Conservation (phyloP, 2,329 filamentous ascomycete species). For the Pochonia chlamydosporia region DNA sequence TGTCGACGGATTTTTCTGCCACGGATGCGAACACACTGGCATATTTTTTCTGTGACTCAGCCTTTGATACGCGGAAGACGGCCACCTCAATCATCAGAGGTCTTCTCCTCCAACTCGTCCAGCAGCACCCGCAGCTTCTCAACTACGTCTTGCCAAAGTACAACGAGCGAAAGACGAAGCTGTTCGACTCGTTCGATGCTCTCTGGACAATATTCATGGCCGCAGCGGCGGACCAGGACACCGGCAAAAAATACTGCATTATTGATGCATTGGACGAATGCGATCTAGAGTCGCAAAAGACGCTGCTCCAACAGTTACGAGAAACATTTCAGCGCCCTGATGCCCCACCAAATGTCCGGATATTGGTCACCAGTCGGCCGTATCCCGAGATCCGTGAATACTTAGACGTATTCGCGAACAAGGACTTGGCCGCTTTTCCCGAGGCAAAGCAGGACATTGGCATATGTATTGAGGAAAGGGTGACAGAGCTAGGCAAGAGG, state of each 20-base stretch:
- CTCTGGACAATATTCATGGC: slow-evolving; percentile 15
- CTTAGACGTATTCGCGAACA: slow-evolving; percentile 11
- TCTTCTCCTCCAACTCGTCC: slow-evolving; percentile 15
- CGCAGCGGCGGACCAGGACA: slow-evolving; percentile 8
- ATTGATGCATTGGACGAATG: slow-evolving; percentile 18
- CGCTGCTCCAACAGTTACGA: slow-evolving; percentile 10
- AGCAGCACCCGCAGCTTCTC: slow-evolving; percentile 14
- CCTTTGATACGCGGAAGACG: slow-evolving; percentile 15
- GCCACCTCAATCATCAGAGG: slow-evolving; percentile 17
- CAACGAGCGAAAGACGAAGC: slow-evolving; percentile 6
- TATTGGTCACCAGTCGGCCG: slow-evolving; percentile 16
- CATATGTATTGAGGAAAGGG: slow-evolving; percentile 13
- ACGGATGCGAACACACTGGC: slow-evolving; percentile 10
- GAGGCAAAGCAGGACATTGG: slow-evolving; percentile 13
- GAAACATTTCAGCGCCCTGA: slow-evolving; percentile 8
- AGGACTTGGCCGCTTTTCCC: slow-evolving; percentile 16
- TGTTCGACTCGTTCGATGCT: slow-evolving; percentile 17
- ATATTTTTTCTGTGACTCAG: slow-evolving; percentile 20
- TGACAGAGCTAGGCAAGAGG: slow-evolving; percentile 10
- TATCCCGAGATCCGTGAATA: slow-evolving; percentile 9
- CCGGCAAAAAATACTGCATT: slow-evolving; percentile 15
- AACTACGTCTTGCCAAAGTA: slow-evolving; percentile 14
- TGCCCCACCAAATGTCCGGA: slow-evolving; percentile 3
- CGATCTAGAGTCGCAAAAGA: slow-evolving; percentile 11
- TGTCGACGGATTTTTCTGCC: slow-evolving; percentile 9